Percentiles rank a stretch among this genome's conserved stretches.
phyloP scores from a whole-genome alignment of 2,329 filamentous ascomycete genomes.

The Fusarium tjaetaba region DNA sequence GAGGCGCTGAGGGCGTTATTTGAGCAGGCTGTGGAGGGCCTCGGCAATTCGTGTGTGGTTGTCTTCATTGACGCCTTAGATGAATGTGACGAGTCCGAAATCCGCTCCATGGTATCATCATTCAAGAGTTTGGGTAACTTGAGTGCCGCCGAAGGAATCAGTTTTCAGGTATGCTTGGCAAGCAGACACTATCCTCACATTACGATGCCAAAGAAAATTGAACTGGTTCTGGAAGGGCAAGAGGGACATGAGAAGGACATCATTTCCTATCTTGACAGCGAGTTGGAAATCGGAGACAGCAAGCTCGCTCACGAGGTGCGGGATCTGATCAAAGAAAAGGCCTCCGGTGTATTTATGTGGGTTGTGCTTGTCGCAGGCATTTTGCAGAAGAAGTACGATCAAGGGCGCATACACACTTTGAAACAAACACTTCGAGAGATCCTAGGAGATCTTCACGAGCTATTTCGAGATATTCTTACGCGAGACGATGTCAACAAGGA shows the following conservation, averaged over 20 bases:
- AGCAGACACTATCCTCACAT: slow-evolving; percentile 60
- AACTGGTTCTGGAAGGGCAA: slow-evolving; percentile 42
- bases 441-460: slow-evolving; percentile 51
- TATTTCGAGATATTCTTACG: slow-evolving; percentile 62
- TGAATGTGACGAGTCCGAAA: slow-evolving; percentile 55
- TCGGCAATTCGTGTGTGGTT: background rate
- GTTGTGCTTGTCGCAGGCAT: slow-evolving; percentile 52
- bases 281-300: slow-evolving; percentile 6
- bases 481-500: slow-evolving; percentile 56
- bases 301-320: background rate
- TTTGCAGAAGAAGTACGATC: slow-evolving; percentile 48
- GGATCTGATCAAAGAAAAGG: slow-evolving; percentile 47
- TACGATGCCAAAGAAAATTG: slow-evolving; percentile 40
- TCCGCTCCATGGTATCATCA: slow-evolving; percentile 53
- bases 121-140: slow-evolving; percentile 51
- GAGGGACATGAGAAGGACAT: slow-evolving; percentile 44
- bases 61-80: slow-evolving; percentile 56
- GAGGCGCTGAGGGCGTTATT: background rate
- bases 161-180: slow-evolving; percentile 54
- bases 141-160: slow-evolving; percentile 12
- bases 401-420: slow-evolving; percentile 41
- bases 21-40: background rate
- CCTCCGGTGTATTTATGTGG: slow-evolving; percentile 57
- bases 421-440: slow-evolving; percentile 47
- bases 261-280: slow-evolving; percentile 19